Evolutionary conservation across 805 yeast genomes (phyloP).

Genomic region (Cyberlindnera americana): DNA sequence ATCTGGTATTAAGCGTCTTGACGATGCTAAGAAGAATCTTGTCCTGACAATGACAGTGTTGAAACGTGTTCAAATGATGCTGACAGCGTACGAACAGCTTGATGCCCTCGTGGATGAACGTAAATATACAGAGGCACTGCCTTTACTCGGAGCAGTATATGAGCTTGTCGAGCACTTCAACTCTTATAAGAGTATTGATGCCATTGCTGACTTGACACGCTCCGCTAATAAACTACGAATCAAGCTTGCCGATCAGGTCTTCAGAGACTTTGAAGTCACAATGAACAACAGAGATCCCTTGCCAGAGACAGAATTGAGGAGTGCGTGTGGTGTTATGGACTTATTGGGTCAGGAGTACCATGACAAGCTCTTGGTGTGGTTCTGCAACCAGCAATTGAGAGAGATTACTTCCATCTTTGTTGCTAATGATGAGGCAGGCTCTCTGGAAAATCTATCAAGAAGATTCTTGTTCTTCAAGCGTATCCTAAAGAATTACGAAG

Average conservation of each 20-base stretch:
- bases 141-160: conserved; percentile 63
- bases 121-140: conserved; percentile 51
- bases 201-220: conserved; percentile 63
- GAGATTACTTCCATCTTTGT: conserved; percentile 77
- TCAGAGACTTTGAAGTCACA: conserved; percentile 64
- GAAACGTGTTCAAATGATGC: conserved; percentile 82
- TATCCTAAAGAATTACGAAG: conserved; percentile 55
- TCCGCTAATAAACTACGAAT: conserved; percentile 57
- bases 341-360: conserved; percentile 53
- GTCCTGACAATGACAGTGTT: conserved; percentile 82
- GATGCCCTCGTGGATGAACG: conserved; percentile 42
- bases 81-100: conserved; percentile 67
- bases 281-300: conserved; percentile 30
- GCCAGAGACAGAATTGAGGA: conserved; percentile 35
- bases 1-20: conserved; percentile 69
- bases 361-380: conserved; percentile 68
- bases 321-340: conserved; percentile 74
- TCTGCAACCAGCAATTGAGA: conserved; percentile 59
- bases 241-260: conserved; percentile 62
- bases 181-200: conserved; percentile 79
- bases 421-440: conserved; percentile 88
- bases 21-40: conserved; percentile 78
- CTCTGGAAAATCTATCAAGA: conserved; percentile 79
- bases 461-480: conserved; percentile 80
- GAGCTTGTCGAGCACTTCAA: conserved; percentile 72